phyloP scores from a whole-genome alignment of 352 stramenopile species.

The Phytopythium chamaehyphon region DNA sequence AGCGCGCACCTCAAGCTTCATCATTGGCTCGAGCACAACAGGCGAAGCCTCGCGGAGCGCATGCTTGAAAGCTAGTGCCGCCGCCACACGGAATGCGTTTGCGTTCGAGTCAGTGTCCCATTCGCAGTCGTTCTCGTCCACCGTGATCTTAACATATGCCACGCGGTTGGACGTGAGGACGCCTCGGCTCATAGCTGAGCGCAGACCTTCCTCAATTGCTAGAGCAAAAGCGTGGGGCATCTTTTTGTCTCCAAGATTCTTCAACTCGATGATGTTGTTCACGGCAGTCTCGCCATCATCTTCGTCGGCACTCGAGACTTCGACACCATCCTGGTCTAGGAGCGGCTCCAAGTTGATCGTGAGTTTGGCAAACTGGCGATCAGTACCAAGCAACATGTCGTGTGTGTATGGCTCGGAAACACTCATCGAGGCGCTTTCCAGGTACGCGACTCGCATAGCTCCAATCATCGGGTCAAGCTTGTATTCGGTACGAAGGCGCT shows the following conservation, averaged over 20 bases:
- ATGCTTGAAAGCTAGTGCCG: constrained; percentile 49
- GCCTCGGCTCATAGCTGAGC: constrained; percentile 48
- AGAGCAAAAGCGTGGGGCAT: constrained; percentile 60
- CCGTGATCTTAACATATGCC: constrained; percentile 55
- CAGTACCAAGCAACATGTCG: constrained; percentile 62
- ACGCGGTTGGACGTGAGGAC: constrained; percentile 57
- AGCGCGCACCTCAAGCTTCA: constrained; percentile 68
- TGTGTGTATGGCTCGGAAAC: constrained; percentile 42
- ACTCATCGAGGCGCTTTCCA: constrained; percentile 73
- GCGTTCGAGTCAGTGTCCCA: constrained; percentile 67
- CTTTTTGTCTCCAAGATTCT: constrained; percentile 41
- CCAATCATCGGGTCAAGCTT: constrained; percentile 82
- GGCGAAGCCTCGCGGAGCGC: constrained; percentile 50
- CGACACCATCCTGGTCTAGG: constrained; percentile 23
- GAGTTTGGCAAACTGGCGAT: constrained; percentile 72
- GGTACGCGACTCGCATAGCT: constrained; percentile 88
- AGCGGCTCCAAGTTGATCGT: constrained; percentile 44
- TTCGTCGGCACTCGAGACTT: constrained; percentile 10
- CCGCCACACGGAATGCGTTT: constrained; percentile 53
- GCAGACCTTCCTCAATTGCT: constrained; percentile 67
- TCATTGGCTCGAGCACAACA: constrained; percentile 68
- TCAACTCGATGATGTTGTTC: constrained; percentile 60
- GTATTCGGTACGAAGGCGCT: constrained; percentile 89
- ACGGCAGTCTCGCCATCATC: constrained; percentile 23
- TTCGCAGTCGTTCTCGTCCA: constrained; percentile 55